Conservation (phyloP, 352 stramenopile genomes). For the Globisporangium recalcitrans region DNA sequence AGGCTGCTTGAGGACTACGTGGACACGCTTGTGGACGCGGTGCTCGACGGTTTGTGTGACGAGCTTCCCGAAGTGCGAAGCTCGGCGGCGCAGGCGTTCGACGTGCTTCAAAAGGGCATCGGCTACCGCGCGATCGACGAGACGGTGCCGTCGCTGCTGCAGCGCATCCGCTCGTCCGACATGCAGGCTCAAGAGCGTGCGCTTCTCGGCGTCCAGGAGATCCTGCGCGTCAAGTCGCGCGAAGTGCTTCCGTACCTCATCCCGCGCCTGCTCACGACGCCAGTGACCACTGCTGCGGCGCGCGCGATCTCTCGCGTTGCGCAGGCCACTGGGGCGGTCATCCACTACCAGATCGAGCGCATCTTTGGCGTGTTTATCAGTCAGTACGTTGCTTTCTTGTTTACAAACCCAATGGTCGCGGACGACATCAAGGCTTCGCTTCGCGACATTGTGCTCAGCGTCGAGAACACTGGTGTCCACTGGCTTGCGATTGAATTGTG, state of each 20-base stretch:
- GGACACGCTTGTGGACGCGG: conserved; percentile 93
- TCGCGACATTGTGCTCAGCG: conserved; percentile 69
- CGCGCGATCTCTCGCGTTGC: conserved; percentile 91
- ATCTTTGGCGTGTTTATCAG: conserved; percentile 89
- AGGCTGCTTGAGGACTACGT: conserved; percentile 96
- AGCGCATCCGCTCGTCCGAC: conserved; percentile 83
- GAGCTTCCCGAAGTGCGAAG: conserved; percentile 82
- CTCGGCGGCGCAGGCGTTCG: conserved; percentile 95
- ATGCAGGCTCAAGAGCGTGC: conserved; percentile 76
- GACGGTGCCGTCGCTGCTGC: conserved; percentile 95
- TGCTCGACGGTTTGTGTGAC: conserved; percentile 98
- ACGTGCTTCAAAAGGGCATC: conserved; percentile 94
- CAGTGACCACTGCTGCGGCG: conserved; percentile 88
- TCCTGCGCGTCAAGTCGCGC: conserved; percentile 93
- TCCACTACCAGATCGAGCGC: conserved; percentile 94
- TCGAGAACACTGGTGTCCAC: conserved; percentile 90
- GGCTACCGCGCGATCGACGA: conserved; percentile 95
- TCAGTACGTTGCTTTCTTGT: conserved; percentile 54
- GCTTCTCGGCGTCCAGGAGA: conserved; percentile 96
- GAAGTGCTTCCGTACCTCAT: conserved; percentile 98
- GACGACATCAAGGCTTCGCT: conserved; percentile 72
- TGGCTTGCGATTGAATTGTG: conserved; percentile 94
- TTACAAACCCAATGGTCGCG: conserved; percentile 35
- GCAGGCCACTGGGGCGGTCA: conserved; percentile 88
- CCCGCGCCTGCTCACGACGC: conserved; percentile 90